A percentile compares a stretch with the other conserved stretches of the same genome.
These are phyloP conservation scores for Fusarium buharicum DNA, from an alignment of 2,329 filamentous ascomycete species.

Conservation along the genomic window DNA sequence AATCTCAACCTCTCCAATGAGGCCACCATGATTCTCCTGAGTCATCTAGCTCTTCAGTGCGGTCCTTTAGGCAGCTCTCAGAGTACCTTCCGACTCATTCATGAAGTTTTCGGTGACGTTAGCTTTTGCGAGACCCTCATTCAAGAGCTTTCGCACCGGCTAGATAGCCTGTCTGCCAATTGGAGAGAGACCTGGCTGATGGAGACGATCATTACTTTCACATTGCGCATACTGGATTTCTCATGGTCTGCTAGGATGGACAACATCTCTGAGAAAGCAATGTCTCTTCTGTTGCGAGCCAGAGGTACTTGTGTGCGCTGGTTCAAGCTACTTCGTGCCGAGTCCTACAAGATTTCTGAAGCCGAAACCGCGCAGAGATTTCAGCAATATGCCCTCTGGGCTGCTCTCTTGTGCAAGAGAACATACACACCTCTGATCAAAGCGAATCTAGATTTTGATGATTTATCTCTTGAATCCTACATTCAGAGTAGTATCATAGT, in stretches of 20 bases:
- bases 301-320: constrained; percentile 58
- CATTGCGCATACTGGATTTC: constrained; percentile 52
- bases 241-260: constrained; percentile 16
- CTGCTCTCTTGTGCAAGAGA: constrained; percentile 64
- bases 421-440: constrained; percentile 45
- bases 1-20: constrained; percentile 71
- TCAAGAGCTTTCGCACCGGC: constrained; percentile 55
- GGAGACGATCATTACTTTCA: constrained; percentile 65
- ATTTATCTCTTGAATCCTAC: constrained; percentile 23
- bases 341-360: constrained; percentile 55
- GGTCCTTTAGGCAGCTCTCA: constrained; percentile 56
- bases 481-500: constrained; percentile 42
- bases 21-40: constrained; percentile 60
- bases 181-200: constrained; percentile 70
- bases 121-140: constrained; percentile 61
- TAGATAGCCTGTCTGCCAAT: constrained; percentile 62
- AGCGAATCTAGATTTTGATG: constrained; percentile 10
- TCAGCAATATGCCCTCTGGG: constrained; percentile 60
- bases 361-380: constrained; percentile 50
- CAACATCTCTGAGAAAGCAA: neutral
- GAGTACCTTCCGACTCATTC: constrained; percentile 54
- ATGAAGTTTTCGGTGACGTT: constrained; percentile 61
- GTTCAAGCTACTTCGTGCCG: constrained; percentile 58
- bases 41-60: constrained; percentile 62
- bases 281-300: constrained; percentile 22